Evolutionary conservation across 805 yeast species (phyloP), one percentile per base, ranked within the genome.

Genomic region (Candida boleticola): DNA sequence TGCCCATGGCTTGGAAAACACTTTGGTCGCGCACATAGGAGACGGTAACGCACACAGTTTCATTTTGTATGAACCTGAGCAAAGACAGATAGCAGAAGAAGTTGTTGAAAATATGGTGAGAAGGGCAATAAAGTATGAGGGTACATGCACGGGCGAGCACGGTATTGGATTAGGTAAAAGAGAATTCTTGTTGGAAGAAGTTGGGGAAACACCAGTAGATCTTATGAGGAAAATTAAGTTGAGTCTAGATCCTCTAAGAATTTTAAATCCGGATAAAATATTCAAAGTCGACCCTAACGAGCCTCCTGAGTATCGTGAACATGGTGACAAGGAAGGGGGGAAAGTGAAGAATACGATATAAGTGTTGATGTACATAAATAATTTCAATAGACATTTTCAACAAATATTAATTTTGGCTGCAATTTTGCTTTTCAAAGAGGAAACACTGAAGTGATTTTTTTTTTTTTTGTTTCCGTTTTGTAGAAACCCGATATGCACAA

Each of bases 121-220:
- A 43, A 39, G 64, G 29, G 62, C 64, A 7, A 48, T 59, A 16
- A 44, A 37, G 6, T 47, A 30, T 23, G 90, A 85, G 37, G 93
- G 95, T 1, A 86, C 95, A 1, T 83, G 89, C 52, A 84, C 92
- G 9, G 95, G 95, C 32, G 95, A 86, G 54, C 95, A 86, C 58
- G 95, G 95, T 14, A 76, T 86, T 26, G 95, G 95, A 10, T 70
- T 80, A 26, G 90, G 92, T 31, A 86, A 86, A 55, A 66, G 89
- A 50, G 75, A 76, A 22, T 78, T 70, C 45, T 61, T 86, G 32
- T 63, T 73, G 23, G 68, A 69, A 43, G 95, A 86, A 57, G 61
- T 86, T 16, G 93, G 92, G 2, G 66, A 68, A 3, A 79, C 72
- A 0, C 77, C 90, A 0, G 73, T 86, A 22, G 80, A 77, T 51